Base-by-base conservation (phyloP, 768 basidiomycete species). In the Suillus subalutaceus region DNA sequence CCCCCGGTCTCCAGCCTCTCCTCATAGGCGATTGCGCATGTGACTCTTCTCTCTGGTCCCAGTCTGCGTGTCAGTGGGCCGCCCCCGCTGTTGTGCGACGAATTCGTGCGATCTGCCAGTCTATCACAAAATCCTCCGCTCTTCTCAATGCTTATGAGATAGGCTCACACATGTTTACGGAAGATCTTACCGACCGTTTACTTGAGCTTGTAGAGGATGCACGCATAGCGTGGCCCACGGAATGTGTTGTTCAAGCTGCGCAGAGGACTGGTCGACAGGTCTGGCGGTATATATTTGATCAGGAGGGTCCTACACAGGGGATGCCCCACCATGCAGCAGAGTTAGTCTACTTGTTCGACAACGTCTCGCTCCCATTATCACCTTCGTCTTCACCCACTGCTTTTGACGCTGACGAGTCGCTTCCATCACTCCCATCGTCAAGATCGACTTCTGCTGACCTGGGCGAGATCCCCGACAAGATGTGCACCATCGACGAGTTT, bases 281-380 rank as follows among this genome's bases (percentile, higher is more conserved):
- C 6, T 93, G 88, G 88, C 83, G 92, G 65, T 93, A 91, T 70
- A 86, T 91, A 20, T 93, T 93, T 72, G 92, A 93, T 76, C 92
- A 93, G 78, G 92, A 91, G 70, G 86, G 89, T 1, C 89, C 91
- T 10, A 79, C 83, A 30, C 82, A 86, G 57, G 86, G 86, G 16
- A 74, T 86, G 23, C 86, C 90, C 2, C 91, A 91, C 72, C 89
- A 92, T 72, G 87, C 84, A 1, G 86, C 87, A 1, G 92, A 93
- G 73, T 77, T 93, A 53, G 82, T 91, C 65, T 93, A 93, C 74
- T 83, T 93, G 60, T 93, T 93, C 76, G 91, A 91, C 78, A 92
- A 87, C 67, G 84, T 88, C 38, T 87, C 89, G 9, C 79, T 88
- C 1, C 86, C 87, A 23, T 75, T 80, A 13, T 73, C 76, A 37